Percentiles rank a stretch among this genome's conserved stretches.
These are phyloP conservation scores for Starmera pachycereana DNA, from an alignment of 805 yeast genomes.

Conservation along the genomic window DNA sequence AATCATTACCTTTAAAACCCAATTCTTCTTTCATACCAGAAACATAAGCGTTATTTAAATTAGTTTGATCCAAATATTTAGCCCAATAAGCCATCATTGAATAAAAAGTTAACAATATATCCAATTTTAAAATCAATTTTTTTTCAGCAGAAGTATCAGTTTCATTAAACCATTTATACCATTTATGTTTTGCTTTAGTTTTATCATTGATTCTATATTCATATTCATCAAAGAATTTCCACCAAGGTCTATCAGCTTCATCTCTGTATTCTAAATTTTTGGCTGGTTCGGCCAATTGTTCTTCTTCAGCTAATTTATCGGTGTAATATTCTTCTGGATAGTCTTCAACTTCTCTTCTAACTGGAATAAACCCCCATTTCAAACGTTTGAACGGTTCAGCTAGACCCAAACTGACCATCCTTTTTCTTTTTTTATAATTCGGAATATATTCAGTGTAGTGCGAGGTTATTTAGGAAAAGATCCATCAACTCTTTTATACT, in stretches of 20 bases:
- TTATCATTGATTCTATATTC: conserved; percentile 35
- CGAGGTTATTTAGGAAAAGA: too few species aligned
- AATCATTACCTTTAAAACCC: conserved; percentile 52
- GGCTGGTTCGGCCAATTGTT: conserved; percentile 3
- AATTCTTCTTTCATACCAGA: conserved; percentile 53
- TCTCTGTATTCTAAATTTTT: conserved; percentile 23
- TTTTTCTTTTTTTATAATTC: too few species aligned
- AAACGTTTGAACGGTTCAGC: conserved; percentile 20
- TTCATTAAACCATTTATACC: conserved; percentile 10
- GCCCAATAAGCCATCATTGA: conserved; percentile 59
- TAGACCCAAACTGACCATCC: too few species aligned
- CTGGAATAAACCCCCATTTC: conserved; percentile 22
- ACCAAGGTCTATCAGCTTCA: conserved; percentile 31
- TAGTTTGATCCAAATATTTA: conserved; percentile 52
- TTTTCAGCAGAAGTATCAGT: conserved; percentile 27
- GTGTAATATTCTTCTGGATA: conserved; percentile 3
- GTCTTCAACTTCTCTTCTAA: conserved; percentile 17
- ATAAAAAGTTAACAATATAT: conserved; percentile 43
- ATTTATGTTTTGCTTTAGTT: conserved; percentile 5
- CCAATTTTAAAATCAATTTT: conserved; percentile 40
- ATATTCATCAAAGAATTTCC: conserved; percentile 37
- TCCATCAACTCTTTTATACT: too few species aligned
- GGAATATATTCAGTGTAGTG: too few species aligned
- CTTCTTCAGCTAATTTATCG: conserved; percentile 2
- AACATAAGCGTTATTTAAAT: conserved; percentile 56